A percentile compares a stretch with the other conserved stretches of the same genome.
Evolutionary conservation across 2,329 filamentous ascomycete genomes (phyloP).

Genomic region (Cercospora nicotianae): DNA sequence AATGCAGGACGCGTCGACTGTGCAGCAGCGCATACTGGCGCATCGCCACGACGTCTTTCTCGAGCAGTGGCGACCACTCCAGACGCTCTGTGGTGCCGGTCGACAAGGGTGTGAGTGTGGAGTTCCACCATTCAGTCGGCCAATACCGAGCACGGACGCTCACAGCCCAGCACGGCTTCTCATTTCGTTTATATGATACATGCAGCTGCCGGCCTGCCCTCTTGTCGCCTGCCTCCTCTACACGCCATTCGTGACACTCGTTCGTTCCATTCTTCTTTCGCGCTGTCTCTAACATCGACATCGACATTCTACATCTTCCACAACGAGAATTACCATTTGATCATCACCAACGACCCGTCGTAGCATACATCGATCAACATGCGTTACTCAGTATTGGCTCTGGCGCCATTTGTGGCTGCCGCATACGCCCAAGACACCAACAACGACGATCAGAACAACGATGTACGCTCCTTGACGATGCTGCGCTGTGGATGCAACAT

Average conservation of each 20-base stretch:
- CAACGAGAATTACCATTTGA: not conserved
- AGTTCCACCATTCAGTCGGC: not conserved
- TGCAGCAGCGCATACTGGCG: not conserved
- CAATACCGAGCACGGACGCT: not conserved
- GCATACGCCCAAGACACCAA: constrained; percentile 41
- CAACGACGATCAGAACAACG: constrained; percentile 14
- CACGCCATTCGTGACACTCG: constrained; percentile 2
- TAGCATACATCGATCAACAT: constrained; percentile 40
- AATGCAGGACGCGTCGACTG: not conserved
- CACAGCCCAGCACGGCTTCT: not conserved
- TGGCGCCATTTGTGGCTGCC: constrained; percentile 46
- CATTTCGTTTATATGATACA: constrained; percentile 7
- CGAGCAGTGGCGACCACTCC: not conserved
- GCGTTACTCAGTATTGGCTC: constrained; percentile 48
- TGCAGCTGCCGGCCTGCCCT: not conserved
- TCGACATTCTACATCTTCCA: not conserved
- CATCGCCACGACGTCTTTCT: not conserved
- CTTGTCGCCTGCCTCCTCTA: constrained; percentile 6
- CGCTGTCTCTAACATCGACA: not conserved
- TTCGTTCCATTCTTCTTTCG: constrained; percentile 2
- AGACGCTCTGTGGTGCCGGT: not conserved
- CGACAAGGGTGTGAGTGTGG: not conserved
- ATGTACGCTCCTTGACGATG: constrained; percentile 41
- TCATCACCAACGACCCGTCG: not conserved
- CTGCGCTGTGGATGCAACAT: not conserved